These are phyloP conservation scores for Jaltomata sinuosa DNA, from an alignment of 257 asterid genomes.

Conservation along the genomic window DNA sequence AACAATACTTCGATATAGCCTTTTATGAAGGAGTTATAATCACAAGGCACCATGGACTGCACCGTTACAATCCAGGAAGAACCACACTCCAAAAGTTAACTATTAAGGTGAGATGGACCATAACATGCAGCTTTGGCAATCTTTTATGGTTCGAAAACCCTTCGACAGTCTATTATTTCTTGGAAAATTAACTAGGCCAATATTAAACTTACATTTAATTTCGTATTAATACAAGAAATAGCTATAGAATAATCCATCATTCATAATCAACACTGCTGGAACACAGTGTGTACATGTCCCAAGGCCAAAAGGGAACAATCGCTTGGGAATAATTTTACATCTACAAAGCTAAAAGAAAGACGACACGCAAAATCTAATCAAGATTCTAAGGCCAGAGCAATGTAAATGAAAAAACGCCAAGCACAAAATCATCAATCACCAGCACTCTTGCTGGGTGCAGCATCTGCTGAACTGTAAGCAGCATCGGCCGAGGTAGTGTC, in stretches of 20 bases:
- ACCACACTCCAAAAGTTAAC: too few relatives aligned
- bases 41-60: too few relatives aligned
- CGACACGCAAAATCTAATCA: not conserved
- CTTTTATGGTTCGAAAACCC: too few relatives aligned
- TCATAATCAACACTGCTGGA: not conserved
- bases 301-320: not conserved
- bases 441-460: not conserved
- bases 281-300: not conserved
- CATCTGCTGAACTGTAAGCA: slow-evolving; percentile 28
- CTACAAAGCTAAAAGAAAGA: not conserved
- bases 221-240: not conserved
- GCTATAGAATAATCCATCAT: not conserved
- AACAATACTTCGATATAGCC: too few relatives aligned
- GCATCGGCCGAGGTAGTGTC: slow-evolving; percentile 77
- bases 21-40: too few relatives aligned
- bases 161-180: too few relatives aligned
- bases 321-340: not conserved
- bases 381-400: not conserved
- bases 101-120: too few relatives aligned
- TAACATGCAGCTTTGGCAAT: too few relatives aligned
- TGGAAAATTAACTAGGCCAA: not conserved
- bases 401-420: not conserved
- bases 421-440: not conserved
- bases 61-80: too few relatives aligned
- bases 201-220: not conserved